Evolutionary conservation across 768 basidiomycete species (phyloP).

Genomic region (Mycena vulgaris): DNA sequence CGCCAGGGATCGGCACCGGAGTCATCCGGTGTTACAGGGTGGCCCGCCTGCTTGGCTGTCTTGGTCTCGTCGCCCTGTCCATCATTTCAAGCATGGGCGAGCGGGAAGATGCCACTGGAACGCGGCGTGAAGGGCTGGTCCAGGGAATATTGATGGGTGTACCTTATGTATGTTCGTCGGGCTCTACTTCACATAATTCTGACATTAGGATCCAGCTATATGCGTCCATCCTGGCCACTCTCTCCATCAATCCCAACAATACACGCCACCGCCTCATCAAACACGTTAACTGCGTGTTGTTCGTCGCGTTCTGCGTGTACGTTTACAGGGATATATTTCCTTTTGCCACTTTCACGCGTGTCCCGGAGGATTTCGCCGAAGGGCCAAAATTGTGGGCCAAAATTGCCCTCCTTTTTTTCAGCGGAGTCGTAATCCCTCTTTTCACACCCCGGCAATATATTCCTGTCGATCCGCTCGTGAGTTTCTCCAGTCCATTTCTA

Average conservation of each 20-base stretch:
- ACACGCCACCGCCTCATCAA: constrained; percentile 54
- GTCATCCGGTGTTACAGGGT: constrained; percentile 63
- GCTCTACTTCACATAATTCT: background rate
- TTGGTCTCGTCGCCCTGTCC: constrained; percentile 65
- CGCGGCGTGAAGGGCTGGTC: background rate
- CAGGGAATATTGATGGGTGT: constrained; percentile 10
- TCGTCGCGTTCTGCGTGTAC: constrained; percentile 64
- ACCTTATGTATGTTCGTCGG: constrained; percentile 25
- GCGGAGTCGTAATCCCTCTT: constrained; percentile 66
- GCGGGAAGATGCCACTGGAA: constrained; percentile 22
- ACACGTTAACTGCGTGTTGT: constrained; percentile 65
- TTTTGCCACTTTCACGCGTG: constrained; percentile 64
- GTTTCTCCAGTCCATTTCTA: background rate
- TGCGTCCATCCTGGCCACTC: constrained; percentile 56
- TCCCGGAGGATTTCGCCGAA: constrained; percentile 63
- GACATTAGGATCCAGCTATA: constrained; percentile 52
- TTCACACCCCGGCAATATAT: constrained; percentile 70
- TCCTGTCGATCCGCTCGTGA: constrained; percentile 66
- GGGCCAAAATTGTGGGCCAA: constrained; percentile 68
- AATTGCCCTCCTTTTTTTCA: constrained; percentile 60
- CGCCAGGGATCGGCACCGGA: constrained; percentile 28
- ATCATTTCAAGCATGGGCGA: constrained; percentile 51
- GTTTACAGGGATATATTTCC: constrained; percentile 73
- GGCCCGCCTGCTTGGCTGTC: constrained; percentile 59
- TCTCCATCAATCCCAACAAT: constrained; percentile 54